Evolutionary conservation across 2,329 filamentous ascomycete genomes (phyloP).

Genomic region (Microsporum ferrugineum): DNA sequence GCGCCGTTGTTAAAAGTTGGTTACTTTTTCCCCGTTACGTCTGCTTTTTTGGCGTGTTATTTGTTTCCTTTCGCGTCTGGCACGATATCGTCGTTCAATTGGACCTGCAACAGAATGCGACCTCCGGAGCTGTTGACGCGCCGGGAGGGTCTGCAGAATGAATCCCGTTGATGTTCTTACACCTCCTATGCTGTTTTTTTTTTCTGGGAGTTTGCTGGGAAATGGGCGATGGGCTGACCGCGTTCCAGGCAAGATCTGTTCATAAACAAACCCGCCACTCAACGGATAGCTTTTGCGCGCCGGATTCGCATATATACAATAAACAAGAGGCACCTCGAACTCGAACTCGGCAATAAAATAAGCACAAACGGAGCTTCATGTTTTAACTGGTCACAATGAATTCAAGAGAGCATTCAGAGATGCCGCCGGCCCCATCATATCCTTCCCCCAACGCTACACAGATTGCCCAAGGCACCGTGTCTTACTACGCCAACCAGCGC

Average conservation of each 20-base stretch:
- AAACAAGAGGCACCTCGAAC: neutral
- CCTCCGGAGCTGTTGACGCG: neutral
- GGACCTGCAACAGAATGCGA: neutral
- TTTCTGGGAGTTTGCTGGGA: neutral
- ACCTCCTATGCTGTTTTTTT: neutral
- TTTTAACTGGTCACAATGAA: slow-evolving; percentile 24
- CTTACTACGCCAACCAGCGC: slow-evolving; percentile 32
- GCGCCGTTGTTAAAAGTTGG: slow-evolving; percentile 2
- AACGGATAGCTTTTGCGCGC: neutral
- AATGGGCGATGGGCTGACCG: neutral
- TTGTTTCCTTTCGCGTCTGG: neutral
- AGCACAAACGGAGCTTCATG: neutral
- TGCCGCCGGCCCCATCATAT: slow-evolving; percentile 35
- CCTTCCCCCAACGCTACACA: slow-evolving; percentile 35
- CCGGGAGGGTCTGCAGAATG: neutral
- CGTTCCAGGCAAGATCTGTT: neutral
- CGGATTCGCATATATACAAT: neutral
- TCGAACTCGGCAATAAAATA: neutral
- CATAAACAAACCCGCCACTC: neutral
- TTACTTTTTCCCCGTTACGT: slow-evolving; percentile 1
- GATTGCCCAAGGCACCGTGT: slow-evolving; percentile 34
- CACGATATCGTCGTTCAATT: neutral
- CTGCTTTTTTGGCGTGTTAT: neutral
- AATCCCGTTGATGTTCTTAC: neutral
- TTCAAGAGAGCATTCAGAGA: slow-evolving; percentile 32